Evolutionary conservation across 257 asterid species (phyloP).

Genomic region (Ballota nigra): DNA sequence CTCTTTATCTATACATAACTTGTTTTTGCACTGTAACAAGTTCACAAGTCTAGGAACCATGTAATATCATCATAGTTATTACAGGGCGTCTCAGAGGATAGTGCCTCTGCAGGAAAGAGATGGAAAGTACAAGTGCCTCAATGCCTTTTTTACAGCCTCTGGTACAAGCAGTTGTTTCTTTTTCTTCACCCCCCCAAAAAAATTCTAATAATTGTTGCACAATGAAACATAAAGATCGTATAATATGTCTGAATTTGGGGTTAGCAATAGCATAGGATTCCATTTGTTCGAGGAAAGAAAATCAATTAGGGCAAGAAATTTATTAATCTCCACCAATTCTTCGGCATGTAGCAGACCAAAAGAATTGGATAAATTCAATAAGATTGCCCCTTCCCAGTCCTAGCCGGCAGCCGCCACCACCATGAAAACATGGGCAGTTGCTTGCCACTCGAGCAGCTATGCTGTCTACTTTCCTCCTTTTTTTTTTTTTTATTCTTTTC

Average conservation of each 20-base stretch:
- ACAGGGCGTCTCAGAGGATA: neutral
- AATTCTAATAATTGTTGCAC: too few species aligned
- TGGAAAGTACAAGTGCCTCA: neutral
- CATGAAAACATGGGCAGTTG: neutral
- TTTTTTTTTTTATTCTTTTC: neutral
- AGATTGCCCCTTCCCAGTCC: neutral
- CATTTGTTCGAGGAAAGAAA: too few species aligned
- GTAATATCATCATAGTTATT: neutral
- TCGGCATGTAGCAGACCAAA: neutral
- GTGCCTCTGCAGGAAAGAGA: neutral
- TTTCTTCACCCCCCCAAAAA: too few species aligned
- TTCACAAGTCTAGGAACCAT: neutral
- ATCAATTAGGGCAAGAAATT: too few species aligned
- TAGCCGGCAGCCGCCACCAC: neutral
- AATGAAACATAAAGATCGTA: too few species aligned
- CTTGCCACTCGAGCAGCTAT: neutral
- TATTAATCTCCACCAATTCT: neutral
- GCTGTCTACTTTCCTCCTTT: neutral
- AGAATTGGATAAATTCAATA: neutral
- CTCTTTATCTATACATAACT: neutral
- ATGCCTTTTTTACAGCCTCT: too few species aligned
- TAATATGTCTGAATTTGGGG: neutral
- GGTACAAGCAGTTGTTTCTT: too few species aligned
- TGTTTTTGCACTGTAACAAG: neutral
- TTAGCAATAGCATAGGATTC: too few species aligned